A percentile compares a stretch with the other conserved stretches of the same genome.
Evolutionary conservation across 83 land plant species (phyloP).

Genomic region (Thuja plicata): DNA sequence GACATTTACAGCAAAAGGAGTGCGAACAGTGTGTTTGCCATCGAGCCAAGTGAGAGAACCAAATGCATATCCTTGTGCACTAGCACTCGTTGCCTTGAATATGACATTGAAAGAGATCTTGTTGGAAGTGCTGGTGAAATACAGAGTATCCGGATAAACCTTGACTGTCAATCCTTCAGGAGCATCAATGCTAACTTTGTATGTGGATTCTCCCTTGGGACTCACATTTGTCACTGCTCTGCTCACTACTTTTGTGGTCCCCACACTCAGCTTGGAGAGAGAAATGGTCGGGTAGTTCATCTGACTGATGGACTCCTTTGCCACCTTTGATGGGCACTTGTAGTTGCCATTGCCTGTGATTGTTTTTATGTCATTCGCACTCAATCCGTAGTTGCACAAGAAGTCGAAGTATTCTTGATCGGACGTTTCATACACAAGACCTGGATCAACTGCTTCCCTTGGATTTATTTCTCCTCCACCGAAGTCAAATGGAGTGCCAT

Average conservation of each 20-base stretch:
- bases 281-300: slow-evolving; percentile 82
- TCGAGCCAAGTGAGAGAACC: slow-evolving; percentile 74
- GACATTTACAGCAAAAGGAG: slow-evolving; percentile 57
- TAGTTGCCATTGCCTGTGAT: slow-evolving; percentile 34
- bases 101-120: slow-evolving; percentile 38
- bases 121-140: slow-evolving; percentile 26
- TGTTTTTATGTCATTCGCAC: slow-evolving; percentile 20
- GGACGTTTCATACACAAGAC: slow-evolving; percentile 62
- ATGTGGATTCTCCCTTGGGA: slow-evolving; percentile 23
- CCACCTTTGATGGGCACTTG: slow-evolving; percentile 40
- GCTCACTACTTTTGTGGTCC: slow-evolving; percentile 9
- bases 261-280: slow-evolving; percentile 22
- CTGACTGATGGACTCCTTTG: slow-evolving; percentile 34
- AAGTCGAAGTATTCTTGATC: slow-evolving; percentile 53
- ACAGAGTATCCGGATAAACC: slow-evolving; percentile 53
- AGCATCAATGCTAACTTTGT: slow-evolving; percentile 36
- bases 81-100: slow-evolving; percentile 14
- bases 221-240: slow-evolving; percentile 73
- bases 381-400: slow-evolving; percentile 65
- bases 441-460: slow-evolving; percentile 60
- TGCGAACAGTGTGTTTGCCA: slow-evolving; percentile 53
- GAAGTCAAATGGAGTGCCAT: slow-evolving; percentile 47
- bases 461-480: slow-evolving; percentile 80
- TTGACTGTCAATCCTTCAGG: slow-evolving; percentile 46
- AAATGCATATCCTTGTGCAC: slow-evolving; percentile 36